Percentiles rank a stretch among this genome's conserved stretches.
phyloP scores from a whole-genome alignment of 2,329 filamentous ascomycete species.

The Talaromyces pinophilus region DNA sequence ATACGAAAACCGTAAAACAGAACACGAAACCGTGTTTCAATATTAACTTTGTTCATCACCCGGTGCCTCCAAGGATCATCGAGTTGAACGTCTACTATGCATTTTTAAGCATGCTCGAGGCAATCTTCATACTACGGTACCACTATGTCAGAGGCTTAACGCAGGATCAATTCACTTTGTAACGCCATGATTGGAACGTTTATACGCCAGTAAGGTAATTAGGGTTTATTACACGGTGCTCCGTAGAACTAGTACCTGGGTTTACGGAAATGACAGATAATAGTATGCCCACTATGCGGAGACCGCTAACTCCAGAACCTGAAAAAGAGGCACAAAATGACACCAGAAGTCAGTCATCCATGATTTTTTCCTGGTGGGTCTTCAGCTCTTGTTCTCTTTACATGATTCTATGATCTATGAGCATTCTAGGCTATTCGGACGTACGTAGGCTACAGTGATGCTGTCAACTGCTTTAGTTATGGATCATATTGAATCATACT shows the following conservation, averaged over 20 bases:
- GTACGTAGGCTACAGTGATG: not conserved
- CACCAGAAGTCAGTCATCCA: not conserved
- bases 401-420: not conserved
- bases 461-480: not conserved
- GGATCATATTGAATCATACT: not conserved
- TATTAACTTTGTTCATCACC: not conserved
- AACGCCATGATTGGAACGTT: not conserved
- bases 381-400: not conserved
- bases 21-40: not conserved
- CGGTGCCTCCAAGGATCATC: not conserved
- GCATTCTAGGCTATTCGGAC: not conserved
- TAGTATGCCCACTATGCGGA: not conserved
- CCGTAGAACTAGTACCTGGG: not conserved
- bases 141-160: not conserved
- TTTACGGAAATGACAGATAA: conserved; percentile 1
- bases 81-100: not conserved
- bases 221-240: not conserved
- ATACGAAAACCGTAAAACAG: not conserved
- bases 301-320: not conserved
- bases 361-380: not conserved
- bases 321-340: not conserved
- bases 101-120: not conserved
- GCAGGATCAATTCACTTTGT: not conserved
- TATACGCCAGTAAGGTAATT: conserved; percentile 1
- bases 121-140: conserved; percentile 3